Percentiles rank a stretch among this genome's conserved stretches.
Evolutionary conservation across 2,329 filamentous ascomycete genomes (phyloP).

Genomic region (Aureobasidium leucospermi): DNA sequence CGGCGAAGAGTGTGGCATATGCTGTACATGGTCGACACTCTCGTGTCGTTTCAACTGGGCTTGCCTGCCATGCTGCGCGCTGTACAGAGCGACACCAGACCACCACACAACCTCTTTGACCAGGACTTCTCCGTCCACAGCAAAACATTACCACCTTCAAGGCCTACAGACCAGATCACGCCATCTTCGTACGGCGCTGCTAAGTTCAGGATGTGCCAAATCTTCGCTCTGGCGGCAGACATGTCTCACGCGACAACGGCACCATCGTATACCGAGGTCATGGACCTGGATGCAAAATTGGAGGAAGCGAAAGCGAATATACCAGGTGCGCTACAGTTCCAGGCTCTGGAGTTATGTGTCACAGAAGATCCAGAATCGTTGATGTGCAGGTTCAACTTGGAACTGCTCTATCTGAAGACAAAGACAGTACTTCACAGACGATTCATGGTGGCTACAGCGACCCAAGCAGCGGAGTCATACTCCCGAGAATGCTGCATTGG

Average conservation of each 20-base stretch:
- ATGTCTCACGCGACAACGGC: slow-evolving; percentile 30
- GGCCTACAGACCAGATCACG: slow-evolving; percentile 27
- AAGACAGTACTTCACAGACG: slow-evolving; percentile 48
- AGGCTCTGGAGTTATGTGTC: slow-evolving; percentile 35
- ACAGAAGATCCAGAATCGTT: slow-evolving; percentile 44
- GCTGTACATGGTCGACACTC: slow-evolving; percentile 37
- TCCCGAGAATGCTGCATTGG: slow-evolving; percentile 41
- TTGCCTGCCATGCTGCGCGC: slow-evolving; percentile 42
- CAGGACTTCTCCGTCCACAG: slow-evolving; percentile 34
- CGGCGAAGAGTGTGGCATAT: slow-evolving; percentile 38
- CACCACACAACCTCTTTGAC: slow-evolving; percentile 40
- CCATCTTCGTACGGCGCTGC: slow-evolving; percentile 29
- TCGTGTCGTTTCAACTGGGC: slow-evolving; percentile 43
- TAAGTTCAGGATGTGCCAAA: slow-evolving; percentile 27
- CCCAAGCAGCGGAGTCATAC: slow-evolving; percentile 28
- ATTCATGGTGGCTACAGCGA: slow-evolving; percentile 32
- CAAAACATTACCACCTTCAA: slow-evolving; percentile 30
- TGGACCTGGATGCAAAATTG: slow-evolving; percentile 31
- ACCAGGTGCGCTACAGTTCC: slow-evolving; percentile 32
- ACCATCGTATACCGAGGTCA: slow-evolving; percentile 31
- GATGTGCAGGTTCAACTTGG: slow-evolving; percentile 45
- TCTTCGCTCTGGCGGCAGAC: slow-evolving; percentile 35
- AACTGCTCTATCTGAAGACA: slow-evolving; percentile 45
- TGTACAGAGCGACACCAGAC: slow-evolving; percentile 34
- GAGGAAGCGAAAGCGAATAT: slow-evolving; percentile 28